A percentile compares a stretch with the other conserved stretches of the same genome.
Evolutionary conservation across 176 grass and related monocot species (phyloP).

Genomic region (Juncus effusus): DNA sequence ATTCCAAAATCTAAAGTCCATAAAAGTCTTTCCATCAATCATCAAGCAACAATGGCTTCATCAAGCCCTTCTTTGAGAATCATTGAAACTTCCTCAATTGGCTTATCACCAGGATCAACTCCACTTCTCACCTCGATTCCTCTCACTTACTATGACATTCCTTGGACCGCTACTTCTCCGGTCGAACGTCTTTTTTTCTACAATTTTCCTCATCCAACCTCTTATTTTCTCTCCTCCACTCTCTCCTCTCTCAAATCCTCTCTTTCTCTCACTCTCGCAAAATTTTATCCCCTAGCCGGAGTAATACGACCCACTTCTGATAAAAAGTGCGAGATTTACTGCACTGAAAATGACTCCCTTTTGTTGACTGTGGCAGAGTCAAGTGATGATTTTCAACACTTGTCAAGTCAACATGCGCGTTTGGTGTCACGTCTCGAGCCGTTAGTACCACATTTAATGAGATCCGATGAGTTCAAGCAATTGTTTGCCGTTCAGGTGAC

Average conservation of each 20-base stretch:
- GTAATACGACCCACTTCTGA: not conserved
- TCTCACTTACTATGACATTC: constrained; percentile 41
- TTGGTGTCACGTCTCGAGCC: not conserved
- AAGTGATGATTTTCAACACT: constrained; percentile 10
- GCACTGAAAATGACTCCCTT: constrained; percentile 30
- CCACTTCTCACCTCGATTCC: constrained; percentile 18
- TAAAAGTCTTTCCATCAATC: too few relatives aligned
- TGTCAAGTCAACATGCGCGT: not conserved
- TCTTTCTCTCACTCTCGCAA: constrained; percentile 12
- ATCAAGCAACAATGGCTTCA: too few relatives aligned
- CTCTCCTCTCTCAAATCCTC: constrained; percentile 25
- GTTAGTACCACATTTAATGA: not conserved
- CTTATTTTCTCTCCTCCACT: constrained; percentile 18
- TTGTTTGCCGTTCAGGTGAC: constrained; percentile 19
- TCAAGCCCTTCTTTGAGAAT: not conserved
- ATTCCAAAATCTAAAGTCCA: too few relatives aligned
- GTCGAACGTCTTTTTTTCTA: constrained; percentile 48
- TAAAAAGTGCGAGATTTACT: constrained; percentile 34
- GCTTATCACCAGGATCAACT: not conserved
- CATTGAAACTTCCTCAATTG: constrained; percentile 15
- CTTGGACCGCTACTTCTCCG: constrained; percentile 13
- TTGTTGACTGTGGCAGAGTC: constrained; percentile 41
- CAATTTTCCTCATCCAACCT: constrained; percentile 10
- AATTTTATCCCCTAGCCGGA: constrained; percentile 48
- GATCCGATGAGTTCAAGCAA: not conserved